Conservation (phyloP, 371 early-diverging fungal genomes). For the Saksenaea oblongispora region DNA sequence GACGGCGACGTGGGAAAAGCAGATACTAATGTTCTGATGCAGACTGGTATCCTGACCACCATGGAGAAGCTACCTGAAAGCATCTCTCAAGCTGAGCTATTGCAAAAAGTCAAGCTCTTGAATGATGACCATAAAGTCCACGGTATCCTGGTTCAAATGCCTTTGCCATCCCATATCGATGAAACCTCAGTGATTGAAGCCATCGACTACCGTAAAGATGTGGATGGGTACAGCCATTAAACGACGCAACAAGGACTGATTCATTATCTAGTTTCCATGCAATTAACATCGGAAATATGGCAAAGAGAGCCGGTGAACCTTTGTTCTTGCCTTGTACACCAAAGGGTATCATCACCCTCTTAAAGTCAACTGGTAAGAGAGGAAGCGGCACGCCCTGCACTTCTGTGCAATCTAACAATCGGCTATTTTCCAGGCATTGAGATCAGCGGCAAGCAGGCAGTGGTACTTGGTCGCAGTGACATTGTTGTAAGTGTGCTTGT, state of each 20-base stretch:
- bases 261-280: conserved; percentile 72
- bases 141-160: conserved; percentile 92
- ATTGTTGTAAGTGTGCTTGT: conserved; percentile 60
- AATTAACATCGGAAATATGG: conserved; percentile 86
- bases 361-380: conserved; percentile 50
- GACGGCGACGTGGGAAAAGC: not conserved
- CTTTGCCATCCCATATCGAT: conserved; percentile 80
- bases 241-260: not conserved
- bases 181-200: conserved; percentile 78
- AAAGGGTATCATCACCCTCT: conserved; percentile 81
- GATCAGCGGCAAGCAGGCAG: conserved; percentile 80
- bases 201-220: conserved; percentile 84
- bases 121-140: conserved; percentile 83
- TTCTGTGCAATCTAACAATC: not conserved
- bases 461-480: conserved; percentile 92
- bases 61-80: conserved; percentile 48
- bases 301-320: conserved; percentile 74
- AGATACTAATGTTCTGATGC: not conserved
- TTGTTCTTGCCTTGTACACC: conserved; percentile 92
- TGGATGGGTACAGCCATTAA: conserved; percentile 76
- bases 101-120: conserved; percentile 57
- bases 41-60: conserved; percentile 67
- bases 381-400: not conserved
- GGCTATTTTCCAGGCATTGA: conserved; percentile 39
- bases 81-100: conserved; percentile 46